phyloP scores from a whole-genome alignment of 139 green algal genomes.

The Medakamo hakoo region DNA sequence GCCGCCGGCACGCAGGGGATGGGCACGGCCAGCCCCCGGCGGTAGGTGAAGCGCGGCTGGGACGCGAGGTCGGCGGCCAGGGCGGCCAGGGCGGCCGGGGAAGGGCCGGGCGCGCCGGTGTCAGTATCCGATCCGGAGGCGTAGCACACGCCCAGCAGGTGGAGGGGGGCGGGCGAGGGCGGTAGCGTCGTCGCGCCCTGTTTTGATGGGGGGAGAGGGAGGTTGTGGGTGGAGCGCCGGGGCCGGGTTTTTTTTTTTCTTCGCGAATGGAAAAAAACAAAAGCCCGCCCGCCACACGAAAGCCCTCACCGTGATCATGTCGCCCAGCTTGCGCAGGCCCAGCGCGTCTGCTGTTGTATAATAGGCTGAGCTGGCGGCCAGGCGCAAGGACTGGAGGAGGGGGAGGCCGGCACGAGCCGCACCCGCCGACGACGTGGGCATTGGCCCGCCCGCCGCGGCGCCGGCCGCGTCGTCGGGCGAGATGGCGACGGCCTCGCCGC shows the following conservation, averaged over 20 bases:
- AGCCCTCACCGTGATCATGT: slow-evolving; percentile 23
- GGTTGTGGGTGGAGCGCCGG: neutral
- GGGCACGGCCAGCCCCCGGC: neutral
- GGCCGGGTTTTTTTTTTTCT: neutral
- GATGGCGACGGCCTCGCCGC: no score
- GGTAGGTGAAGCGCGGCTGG: neutral
- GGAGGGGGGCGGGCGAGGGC: neutral
- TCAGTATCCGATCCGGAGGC: neutral
- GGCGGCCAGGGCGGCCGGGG: neutral
- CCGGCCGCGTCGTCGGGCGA: no score
- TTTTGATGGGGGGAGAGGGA: neutral
- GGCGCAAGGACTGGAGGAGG: neutral
- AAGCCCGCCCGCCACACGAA: neutral
- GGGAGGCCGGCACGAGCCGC: no score
- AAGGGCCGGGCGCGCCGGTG: neutral
- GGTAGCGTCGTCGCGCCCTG: no score
- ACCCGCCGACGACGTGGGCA: no score
- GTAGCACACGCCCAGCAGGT: neutral
- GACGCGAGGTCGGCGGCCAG: neutral
- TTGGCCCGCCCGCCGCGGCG: no score
- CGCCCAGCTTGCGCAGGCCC: slow-evolving; percentile 29
- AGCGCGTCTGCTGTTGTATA: slow-evolving; percentile 27
- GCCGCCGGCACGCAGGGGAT: slow-evolving; percentile 12
- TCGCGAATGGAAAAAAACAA: neutral
- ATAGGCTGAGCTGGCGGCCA: slow-evolving; percentile 9